A percentile compares a stretch with the other conserved stretches of the same genome.
phyloP scores from a whole-genome alignment of 2,329 filamentous ascomycete species.

The Incumbomyces lentus region DNA sequence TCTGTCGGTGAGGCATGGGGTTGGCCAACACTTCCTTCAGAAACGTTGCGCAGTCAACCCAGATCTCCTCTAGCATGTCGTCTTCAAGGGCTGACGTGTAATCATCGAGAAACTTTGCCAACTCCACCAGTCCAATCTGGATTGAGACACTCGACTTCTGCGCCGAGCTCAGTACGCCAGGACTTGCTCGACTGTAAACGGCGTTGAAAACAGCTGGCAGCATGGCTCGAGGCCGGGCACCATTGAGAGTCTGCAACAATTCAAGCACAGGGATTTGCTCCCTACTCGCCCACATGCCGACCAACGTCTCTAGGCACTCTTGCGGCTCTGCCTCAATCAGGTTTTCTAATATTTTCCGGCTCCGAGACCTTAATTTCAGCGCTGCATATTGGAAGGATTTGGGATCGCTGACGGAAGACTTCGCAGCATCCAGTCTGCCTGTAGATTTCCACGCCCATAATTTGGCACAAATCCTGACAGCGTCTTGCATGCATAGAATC shows the following conservation, averaged over 20 bases:
- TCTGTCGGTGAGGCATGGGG: slow-evolving; percentile 88
- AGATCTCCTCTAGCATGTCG: slow-evolving; percentile 96
- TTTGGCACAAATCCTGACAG: slow-evolving; percentile 78
- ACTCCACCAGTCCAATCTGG: slow-evolving; percentile 67
- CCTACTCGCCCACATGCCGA: slow-evolving; percentile 64
- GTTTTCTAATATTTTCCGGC: slow-evolving; percentile 79
- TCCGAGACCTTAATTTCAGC: slow-evolving; percentile 78
- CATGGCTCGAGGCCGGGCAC: slow-evolving; percentile 79
- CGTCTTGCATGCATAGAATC: slow-evolving; percentile 91
- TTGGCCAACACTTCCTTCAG: slow-evolving; percentile 82
- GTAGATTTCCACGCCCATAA: slow-evolving; percentile 91
- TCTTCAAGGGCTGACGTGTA: slow-evolving; percentile 87
- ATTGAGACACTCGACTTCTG: slow-evolving; percentile 84
- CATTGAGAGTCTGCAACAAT: slow-evolving; percentile 80
- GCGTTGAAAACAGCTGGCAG: slow-evolving; percentile 93
- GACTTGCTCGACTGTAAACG: slow-evolving; percentile 88
- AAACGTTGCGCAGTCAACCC: slow-evolving; percentile 88
- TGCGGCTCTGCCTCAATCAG: slow-evolving; percentile 85
- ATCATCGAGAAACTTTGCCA: slow-evolving; percentile 80
- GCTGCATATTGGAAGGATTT: slow-evolving; percentile 89
- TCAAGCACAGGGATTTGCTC: slow-evolving; percentile 56
- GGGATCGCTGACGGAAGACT: slow-evolving; percentile 55
- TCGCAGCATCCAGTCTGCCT: slow-evolving; percentile 28
- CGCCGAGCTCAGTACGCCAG: slow-evolving; percentile 62
- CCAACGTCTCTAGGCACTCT: slow-evolving; percentile 84